These are phyloP conservation scores for Vicia faba DNA, from an alignment of 306 rosid genomes.

Conservation along the genomic window DNA sequence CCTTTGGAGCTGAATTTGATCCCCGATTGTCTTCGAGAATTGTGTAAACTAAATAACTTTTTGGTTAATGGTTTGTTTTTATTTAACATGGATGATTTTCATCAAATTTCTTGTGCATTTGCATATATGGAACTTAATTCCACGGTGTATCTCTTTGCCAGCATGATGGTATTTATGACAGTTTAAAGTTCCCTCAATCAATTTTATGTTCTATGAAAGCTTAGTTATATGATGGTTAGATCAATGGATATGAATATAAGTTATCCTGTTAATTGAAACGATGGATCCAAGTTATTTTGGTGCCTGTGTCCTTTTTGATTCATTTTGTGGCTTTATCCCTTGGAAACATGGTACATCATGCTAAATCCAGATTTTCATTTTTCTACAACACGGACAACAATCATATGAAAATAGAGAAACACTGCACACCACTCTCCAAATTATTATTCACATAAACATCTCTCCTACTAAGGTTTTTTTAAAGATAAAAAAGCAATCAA, in stretches of 20 bases:
- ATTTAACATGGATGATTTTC: not conserved
- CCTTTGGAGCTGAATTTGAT: conserved; percentile 30
- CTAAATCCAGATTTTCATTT: no score
- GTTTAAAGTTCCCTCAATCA: not conserved
- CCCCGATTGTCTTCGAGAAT: conserved; percentile 14
- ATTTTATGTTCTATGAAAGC: conserved; percentile 15
- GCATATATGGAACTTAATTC: conserved; percentile 16
- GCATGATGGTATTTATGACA: not conserved
- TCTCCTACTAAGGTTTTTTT: no score
- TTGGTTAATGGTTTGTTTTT: conserved; percentile 26
- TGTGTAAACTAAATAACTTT: conserved; percentile 18
- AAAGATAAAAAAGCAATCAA: no score
- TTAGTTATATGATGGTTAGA: conserved; percentile 5
- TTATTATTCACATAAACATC: no score
- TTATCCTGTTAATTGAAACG: not conserved
- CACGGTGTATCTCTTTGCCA: conserved; percentile 13
- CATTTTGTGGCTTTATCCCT: not conserved
- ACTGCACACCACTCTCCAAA: no score
- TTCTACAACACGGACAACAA: no score
- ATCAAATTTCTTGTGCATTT: conserved; percentile 21
- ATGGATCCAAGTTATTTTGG: not conserved
- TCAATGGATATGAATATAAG: not conserved
- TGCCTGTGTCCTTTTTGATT: not conserved
- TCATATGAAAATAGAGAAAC: no score
- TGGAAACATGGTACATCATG: no score